Evolutionary conservation across 176 grass and related monocot species (phyloP), one percentile per base, ranked within the genome.

Genomic region (Aegilops tauschii): DNA sequence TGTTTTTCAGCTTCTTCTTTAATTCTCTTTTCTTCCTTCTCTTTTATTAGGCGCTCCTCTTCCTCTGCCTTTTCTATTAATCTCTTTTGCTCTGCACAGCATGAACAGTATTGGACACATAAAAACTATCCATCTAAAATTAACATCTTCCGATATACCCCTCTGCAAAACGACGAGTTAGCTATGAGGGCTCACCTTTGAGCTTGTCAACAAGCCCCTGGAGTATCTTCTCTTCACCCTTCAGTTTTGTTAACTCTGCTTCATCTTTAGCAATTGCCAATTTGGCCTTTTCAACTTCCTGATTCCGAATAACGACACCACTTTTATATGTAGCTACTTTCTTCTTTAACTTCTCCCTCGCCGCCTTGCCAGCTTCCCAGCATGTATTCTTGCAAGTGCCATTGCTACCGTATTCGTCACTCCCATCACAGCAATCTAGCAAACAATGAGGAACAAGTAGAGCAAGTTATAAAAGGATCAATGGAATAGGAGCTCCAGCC

Each of bases 361-460:
- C 94, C 5, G 76, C 90, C 89, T 96, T 99, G 32, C 97, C 97
- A 87, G 97, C 94, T 80, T 99, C 92, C 97, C 97, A 99, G 66
- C 97, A 99, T 40, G 97, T 96, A 83, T 99, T 96, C 64, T 91
- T 89, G 64, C 97, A 99, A 59, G 88, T 93, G 18, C 39, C 61
- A 31, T 88, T 93, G 70, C 90, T 90, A 80, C 90, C 91, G 69
- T 99, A 96, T 80, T 99, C 97, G 81, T 99, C 97, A 78, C 92
- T 99, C 65, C 97, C 97, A 87, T 99, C 97, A 42, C 97, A 99
- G 64, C 97, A 99, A 92, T 99, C 97, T 99, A 72, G 27, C 86
- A 78, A 16, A 40, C 29, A 49, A 16, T 27, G 78, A 62, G 30
- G 25, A 66, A 21, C 25, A 72, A 1, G 21, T 34, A 65, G 17